Evolutionary conservation across 2,329 filamentous ascomycete genomes (phyloP).

Genomic region (Endocalyx cinctus): DNA sequence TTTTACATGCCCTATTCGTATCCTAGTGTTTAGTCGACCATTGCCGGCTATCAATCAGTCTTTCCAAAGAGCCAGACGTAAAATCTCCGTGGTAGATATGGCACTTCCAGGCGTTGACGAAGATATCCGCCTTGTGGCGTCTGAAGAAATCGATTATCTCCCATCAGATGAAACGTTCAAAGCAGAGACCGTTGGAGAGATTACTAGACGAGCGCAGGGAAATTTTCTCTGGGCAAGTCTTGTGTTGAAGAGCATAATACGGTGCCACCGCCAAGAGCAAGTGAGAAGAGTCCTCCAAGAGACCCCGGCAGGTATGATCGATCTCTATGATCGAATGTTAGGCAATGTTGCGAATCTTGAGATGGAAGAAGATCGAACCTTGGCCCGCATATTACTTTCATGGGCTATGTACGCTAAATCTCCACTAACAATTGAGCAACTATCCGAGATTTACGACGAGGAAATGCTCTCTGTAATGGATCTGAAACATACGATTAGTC

Average conservation of each 20-base stretch:
- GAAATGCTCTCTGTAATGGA: slow-evolving; percentile 12
- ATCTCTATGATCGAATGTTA: neutral
- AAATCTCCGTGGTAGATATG: neutral
- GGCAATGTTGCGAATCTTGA: slow-evolving; percentile 4
- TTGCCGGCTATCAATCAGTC: neutral
- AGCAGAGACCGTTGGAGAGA: neutral
- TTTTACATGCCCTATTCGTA: neutral
- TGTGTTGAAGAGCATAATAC: slow-evolving; percentile 9
- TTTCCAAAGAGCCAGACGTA: neutral
- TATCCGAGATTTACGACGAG: slow-evolving; percentile 5
- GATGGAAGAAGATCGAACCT: slow-evolving; percentile 6
- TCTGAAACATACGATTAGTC: slow-evolving; percentile 11
- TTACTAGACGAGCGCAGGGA: slow-evolving; percentile 10
- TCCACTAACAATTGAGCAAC: slow-evolving; percentile 13
- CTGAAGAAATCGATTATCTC: neutral
- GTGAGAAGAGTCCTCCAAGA: slow-evolving; percentile 4
- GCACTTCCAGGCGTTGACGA: neutral
- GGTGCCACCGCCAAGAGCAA: slow-evolving; percentile 14
- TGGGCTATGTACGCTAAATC: slow-evolving; percentile 16
- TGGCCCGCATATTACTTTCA: slow-evolving; percentile 11
- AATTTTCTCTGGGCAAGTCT: slow-evolving; percentile 18
- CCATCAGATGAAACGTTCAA: neutral
- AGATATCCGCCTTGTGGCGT: neutral
- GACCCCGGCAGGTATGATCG: neutral
- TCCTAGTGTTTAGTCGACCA: neutral